These are phyloP conservation scores for Populus euphratica DNA, from an alignment of 345 rosid species.

Conservation along the genomic window DNA sequence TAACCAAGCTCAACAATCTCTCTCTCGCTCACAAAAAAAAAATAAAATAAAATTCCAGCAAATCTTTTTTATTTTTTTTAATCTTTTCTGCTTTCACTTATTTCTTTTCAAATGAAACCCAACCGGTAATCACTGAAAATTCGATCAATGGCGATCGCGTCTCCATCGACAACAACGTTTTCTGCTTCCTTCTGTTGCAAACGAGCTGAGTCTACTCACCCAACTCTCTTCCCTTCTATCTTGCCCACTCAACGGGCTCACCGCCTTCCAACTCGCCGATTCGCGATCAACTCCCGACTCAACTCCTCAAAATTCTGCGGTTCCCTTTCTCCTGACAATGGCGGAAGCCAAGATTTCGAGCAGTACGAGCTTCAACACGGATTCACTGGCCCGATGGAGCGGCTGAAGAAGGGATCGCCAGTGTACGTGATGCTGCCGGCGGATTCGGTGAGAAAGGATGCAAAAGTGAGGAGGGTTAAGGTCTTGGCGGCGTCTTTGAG, in stretches of 20 bases:
- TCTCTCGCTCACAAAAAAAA: background rate
- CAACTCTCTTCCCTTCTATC: conserved; percentile 17
- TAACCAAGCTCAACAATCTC: background rate
- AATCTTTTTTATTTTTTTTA: background rate
- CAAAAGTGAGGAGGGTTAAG: conserved; percentile 29
- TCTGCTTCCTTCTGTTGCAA: conserved; percentile 31
- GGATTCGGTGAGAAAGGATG: conserved; percentile 26
- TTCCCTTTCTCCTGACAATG: conserved; percentile 33
- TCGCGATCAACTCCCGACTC: conserved; percentile 22
- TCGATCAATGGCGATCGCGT: conserved; percentile 32
- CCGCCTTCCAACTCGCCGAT: conserved; percentile 5
- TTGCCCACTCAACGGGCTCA: conserved; percentile 8
- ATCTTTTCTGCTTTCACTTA: background rate
- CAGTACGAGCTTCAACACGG: conserved; percentile 27
- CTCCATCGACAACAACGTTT: conserved; percentile 27
- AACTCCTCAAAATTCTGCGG: conserved; percentile 32
- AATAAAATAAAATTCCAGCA: background rate
- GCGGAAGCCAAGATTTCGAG: conserved; percentile 14
- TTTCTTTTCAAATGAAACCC: conserved; percentile 4
- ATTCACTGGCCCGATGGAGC: conserved; percentile 7
- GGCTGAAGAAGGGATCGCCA: conserved; percentile 29
- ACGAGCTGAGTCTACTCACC: conserved; percentile 17
- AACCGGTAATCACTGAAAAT: background rate
- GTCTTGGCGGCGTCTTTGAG: conserved; percentile 35
- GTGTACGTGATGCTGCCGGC: conserved; percentile 51